Percentiles rank a stretch among this genome's conserved stretches.
Conservation (phyloP, 768 basidiomycete genomes). For the Amanita inopinata region DNA sequence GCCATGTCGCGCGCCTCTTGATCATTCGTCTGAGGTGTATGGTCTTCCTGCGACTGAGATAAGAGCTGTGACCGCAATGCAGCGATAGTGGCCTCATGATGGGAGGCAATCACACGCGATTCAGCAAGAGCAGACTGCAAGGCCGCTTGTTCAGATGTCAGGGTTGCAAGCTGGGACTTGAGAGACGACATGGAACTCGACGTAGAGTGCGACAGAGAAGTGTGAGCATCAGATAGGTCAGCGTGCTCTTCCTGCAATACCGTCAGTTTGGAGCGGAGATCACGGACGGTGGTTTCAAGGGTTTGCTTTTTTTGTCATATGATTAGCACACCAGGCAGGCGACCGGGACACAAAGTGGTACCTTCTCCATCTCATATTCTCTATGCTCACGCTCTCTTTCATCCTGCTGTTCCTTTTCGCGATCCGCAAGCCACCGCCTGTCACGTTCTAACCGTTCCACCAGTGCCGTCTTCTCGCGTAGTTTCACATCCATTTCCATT, state of each 20-base stretch:
- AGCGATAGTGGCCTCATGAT: conserved; percentile 4
- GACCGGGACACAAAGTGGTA: conserved; percentile 19
- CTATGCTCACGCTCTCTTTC: conserved; percentile 52
- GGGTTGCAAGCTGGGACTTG: conserved; percentile 38
- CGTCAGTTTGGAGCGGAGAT: conserved; percentile 38
- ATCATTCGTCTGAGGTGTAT: conserved; percentile 29
- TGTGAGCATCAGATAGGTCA: conserved; percentile 51
- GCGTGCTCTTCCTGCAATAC: conserved; percentile 46
- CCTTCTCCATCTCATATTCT: conserved; percentile 50
- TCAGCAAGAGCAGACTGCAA: conserved; percentile 29
- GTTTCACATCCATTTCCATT: conserved; percentile 55
- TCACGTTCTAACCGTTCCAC: conserved; percentile 66
- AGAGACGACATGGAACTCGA: conserved; percentile 41
- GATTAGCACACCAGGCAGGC: background rate
- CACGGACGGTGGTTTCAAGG: conserved; percentile 40
- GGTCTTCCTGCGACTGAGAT: conserved; percentile 38
- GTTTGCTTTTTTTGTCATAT: conserved; percentile 26
- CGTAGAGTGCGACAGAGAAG: conserved; percentile 36
- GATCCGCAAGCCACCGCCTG: conserved; percentile 55
- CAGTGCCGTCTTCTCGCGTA: conserved; percentile 51
- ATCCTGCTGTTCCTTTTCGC: conserved; percentile 58
- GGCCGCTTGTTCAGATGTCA: conserved; percentile 31
- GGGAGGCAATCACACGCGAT: background rate
- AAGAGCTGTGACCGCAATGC: conserved; percentile 25
- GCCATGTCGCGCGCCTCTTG: conserved; percentile 46